Percentiles rank a stretch among this genome's conserved stretches.
These are phyloP conservation scores for Mortierella antarctica DNA, from an alignment of 192 early-diverging fungal genomes.

Conservation along the genomic window DNA sequence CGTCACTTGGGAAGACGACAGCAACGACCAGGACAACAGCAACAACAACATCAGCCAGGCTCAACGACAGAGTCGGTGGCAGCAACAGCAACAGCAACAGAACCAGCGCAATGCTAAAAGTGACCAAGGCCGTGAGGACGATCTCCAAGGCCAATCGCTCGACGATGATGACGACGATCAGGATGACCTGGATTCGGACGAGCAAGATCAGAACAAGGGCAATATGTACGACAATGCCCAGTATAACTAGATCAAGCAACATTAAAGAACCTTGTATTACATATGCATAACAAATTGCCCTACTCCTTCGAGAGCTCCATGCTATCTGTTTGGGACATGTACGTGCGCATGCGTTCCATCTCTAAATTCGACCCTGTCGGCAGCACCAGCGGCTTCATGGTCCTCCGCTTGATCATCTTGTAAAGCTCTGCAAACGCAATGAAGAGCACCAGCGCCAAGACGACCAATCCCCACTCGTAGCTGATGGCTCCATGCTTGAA, in stretches of 20 bases:
- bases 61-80: neutral
- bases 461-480: slow-evolving; percentile 40
- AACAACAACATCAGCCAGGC: neutral
- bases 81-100: neutral
- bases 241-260: neutral
- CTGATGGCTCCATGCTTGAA: slow-evolving; percentile 36
- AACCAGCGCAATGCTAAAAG: too few species aligned
- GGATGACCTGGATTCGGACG: neutral
- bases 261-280: neutral
- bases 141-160: neutral
- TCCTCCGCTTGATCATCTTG: slow-evolving; percentile 31
- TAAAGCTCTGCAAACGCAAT: slow-evolving; percentile 43
- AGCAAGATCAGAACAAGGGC: neutral
- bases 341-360: slow-evolving; percentile 42
- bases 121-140: too few species aligned
- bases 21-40: neutral
- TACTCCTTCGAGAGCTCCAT: slow-evolving; percentile 4
- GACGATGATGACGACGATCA: neutral
- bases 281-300: neutral
- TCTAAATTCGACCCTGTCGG: slow-evolving; percentile 2
- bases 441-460: slow-evolving; percentile 28
- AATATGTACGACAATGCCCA: slow-evolving; percentile 12
- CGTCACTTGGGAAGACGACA: neutral
- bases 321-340: slow-evolving; percentile 12
- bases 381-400: slow-evolving; percentile 28